phyloP scores from a whole-genome alignment of 1,284 basidiomycete genomes.

The Tylopilus orsonianus region DNA sequence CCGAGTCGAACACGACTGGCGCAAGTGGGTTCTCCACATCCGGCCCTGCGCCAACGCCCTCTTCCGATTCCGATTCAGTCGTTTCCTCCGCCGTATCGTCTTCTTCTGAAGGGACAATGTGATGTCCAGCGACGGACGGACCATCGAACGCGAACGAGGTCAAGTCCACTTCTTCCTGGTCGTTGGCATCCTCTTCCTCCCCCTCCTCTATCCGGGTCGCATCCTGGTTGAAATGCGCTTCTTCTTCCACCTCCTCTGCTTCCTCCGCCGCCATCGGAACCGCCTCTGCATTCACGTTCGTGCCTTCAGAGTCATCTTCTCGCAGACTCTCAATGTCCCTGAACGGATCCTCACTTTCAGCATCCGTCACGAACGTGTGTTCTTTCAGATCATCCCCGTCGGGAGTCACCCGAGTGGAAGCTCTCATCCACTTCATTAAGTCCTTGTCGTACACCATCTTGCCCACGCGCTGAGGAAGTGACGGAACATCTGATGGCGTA shows the following conservation, averaged over 20 bases:
- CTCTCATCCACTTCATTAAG: slow-evolving; percentile 83
- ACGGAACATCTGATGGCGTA: slow-evolving; percentile 74
- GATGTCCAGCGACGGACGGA: slow-evolving; percentile 48
- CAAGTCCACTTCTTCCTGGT: slow-evolving; percentile 64
- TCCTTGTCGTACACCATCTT: slow-evolving; percentile 84
- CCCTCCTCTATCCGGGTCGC: slow-evolving; percentile 52
- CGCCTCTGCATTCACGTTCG: slow-evolving; percentile 14
- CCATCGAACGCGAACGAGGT: slow-evolving; percentile 73
- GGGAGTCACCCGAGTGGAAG: slow-evolving; percentile 36
- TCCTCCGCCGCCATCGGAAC: slow-evolving; percentile 20
- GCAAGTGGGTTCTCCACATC: slow-evolving; percentile 5
- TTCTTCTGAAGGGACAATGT: slow-evolving; percentile 39
- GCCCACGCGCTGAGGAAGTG: slow-evolving; percentile 75
- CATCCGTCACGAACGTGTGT: slow-evolving; percentile 42
- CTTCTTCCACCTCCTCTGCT: slow-evolving; percentile 35
- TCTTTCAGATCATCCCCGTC: slow-evolving; percentile 42
- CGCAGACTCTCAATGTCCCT: slow-evolving; percentile 81
- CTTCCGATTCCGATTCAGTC: slow-evolving; percentile 49
- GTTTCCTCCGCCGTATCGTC: slow-evolving; percentile 44
- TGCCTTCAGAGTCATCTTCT: slow-evolving; percentile 50
- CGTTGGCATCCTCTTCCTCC: slow-evolving; percentile 44
- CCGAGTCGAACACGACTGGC: slow-evolving; percentile 44
- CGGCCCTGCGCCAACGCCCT: slow-evolving; percentile 26
- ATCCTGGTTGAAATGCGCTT: slow-evolving; percentile 37
- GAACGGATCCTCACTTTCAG: slow-evolving; percentile 81